Evolutionary conservation across 1,284 basidiomycete genomes (phyloP).

Genomic region (Apiotrichum brassicae): DNA sequence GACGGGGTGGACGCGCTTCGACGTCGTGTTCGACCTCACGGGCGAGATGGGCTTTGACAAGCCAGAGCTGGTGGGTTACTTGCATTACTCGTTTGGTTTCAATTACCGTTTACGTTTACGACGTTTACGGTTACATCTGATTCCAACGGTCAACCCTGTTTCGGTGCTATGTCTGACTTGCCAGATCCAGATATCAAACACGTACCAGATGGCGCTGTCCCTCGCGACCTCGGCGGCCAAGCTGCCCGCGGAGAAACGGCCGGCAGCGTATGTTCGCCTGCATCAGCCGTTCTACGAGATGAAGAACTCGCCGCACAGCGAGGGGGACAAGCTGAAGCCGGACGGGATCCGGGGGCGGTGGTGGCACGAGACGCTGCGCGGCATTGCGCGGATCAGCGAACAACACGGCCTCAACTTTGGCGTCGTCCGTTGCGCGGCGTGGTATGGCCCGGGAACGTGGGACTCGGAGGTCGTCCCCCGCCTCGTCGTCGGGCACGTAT

Average conservation of each 20-base stretch:
- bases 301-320: conserved; percentile 52
- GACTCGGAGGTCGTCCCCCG: conserved; percentile 56
- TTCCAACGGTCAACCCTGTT: too few relatives aligned
- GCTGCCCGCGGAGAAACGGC: conserved; percentile 59
- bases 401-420: conserved; percentile 65
- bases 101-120: too few relatives aligned
- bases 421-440: conserved; percentile 52
- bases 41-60: conserved; percentile 74
- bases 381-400: conserved; percentile 60
- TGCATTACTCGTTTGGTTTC: too few relatives aligned
- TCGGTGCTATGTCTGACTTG: too few relatives aligned
- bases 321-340: conserved; percentile 65
- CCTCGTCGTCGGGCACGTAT: conserved; percentile 68
- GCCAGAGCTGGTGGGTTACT: conserved; percentile 58
- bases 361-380: conserved; percentile 83
- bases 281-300: conserved; percentile 79
- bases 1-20: conserved; percentile 26
- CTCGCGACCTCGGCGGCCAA: conserved; percentile 52
- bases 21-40: conserved; percentile 42
- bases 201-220: conserved; percentile 63
- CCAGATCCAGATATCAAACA: conserved; percentile 62
- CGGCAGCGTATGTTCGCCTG: conserved; percentile 70
- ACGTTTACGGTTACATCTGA: too few relatives aligned
- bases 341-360: conserved; percentile 66
- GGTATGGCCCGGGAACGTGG: conserved; percentile 36